Evolutionary conservation across 371 early-diverging fungal genomes (phyloP), one percentile per base, ranked within the genome.

Genomic region (Blastocladiella emersonii): DNA sequence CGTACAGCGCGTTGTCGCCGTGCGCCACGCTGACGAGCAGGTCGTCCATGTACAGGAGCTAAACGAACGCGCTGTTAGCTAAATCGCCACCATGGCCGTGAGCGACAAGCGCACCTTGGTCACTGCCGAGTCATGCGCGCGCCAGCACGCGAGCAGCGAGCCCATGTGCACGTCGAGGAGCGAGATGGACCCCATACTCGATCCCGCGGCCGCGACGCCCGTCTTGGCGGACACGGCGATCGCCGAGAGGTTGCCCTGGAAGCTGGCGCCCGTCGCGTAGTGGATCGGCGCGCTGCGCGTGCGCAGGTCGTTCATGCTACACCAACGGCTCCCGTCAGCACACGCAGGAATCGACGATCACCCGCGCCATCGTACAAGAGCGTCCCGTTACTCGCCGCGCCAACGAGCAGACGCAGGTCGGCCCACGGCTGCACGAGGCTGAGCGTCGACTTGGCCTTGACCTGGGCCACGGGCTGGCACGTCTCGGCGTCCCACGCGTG

Each of bases 401-500:
- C 53, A 5, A 51, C 53, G 17, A 51, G 27, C 53, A 51, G 2
- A 7, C 53, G 27, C 19, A 30, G 30, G 10, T 27, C 53, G 30
- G 27, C 7, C 53, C 53, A 51, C 15, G 53, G 30, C 32, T 25
- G 30, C 1, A 51, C 32, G 21, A 51, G 27, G 15, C 30, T 19
- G 30, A 51, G 53, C 2, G 27, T 13, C 30, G 8, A 13, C 27
- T 27, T 10, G 15, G 21, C 32, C 30, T 30, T 8, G 30, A 51
- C 32, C 23, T 51, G 53, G 32, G 15, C 10, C 30, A 51, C 30
- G 0, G 53, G 32, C 53, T 51, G 53, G 4, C 12, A 10, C 3
- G 27, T 30, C 23, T 51, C 32, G 7, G 30, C 15, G 32, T 51
- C 53, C 53, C 53, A 51, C 7, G 82, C 83, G 68, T 85, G 85